Evolutionary conservation across 768 basidiomycete genomes (phyloP).

Genomic region (Tricholoma sp.): DNA sequence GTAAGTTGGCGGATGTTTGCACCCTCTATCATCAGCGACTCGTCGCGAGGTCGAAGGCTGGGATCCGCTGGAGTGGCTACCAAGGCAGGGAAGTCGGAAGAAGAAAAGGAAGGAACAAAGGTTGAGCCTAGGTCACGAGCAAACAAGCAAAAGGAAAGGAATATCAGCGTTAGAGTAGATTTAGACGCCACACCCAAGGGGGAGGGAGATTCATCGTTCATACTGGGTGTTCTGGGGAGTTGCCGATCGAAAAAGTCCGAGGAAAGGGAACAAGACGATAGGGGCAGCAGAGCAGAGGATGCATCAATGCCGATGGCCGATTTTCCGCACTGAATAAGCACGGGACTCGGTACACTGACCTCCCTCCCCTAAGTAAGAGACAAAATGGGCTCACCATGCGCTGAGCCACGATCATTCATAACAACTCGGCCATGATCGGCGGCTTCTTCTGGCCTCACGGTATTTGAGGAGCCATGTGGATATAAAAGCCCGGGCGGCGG

Average conservation of each 20-base stretch:
- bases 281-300: conserved; percentile 35
- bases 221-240: conserved; percentile 18
- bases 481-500: conserved; percentile 66
- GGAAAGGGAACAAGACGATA: conserved; percentile 26
- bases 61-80: conserved; percentile 31
- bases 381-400: conserved; percentile 64
- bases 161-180: conserved; percentile 51
- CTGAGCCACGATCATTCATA: conserved; percentile 32
- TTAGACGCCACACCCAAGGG: conserved; percentile 41
- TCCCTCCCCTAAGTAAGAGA: conserved; percentile 66
- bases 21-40: conserved; percentile 28
- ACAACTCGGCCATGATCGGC: conserved; percentile 21
- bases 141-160: conserved; percentile 33
- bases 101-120: conserved; percentile 54
- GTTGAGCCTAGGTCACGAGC: conserved; percentile 37
- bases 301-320: conserved; percentile 66
- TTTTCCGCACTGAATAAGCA: conserved; percentile 86
- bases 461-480: conserved; percentile 27
- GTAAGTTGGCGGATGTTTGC: conserved; percentile 15
- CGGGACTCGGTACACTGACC: conserved; percentile 85
- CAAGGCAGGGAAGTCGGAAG: conserved; percentile 75
- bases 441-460: background rate
- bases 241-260: conserved; percentile 34
- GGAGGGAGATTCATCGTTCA: conserved; percentile 37
- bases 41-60: conserved; percentile 20